Base-by-base conservation (phyloP, 1,284 basidiomycete species). In the Moesziomyces antarcticus region DNA sequence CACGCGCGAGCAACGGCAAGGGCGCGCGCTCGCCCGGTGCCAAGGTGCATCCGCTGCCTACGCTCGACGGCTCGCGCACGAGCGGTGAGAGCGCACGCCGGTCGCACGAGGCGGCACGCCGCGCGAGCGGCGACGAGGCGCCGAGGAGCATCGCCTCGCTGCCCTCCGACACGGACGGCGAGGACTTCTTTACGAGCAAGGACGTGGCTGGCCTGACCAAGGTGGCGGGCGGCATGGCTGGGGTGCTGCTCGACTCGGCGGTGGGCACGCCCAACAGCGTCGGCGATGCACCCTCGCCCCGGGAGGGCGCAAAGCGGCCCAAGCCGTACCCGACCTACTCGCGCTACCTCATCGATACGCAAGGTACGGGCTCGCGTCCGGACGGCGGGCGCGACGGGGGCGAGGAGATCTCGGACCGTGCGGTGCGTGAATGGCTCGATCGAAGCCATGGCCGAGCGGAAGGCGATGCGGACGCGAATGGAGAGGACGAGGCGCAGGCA, bases 241-340 rank as follows among this genome's bases (percentile, higher is more conserved):
- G 47, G 20, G 52, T 49, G 20, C 13, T 59, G 42, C 14, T 52
- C 1, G 60, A 68, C 50, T 60, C 64, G 44, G 61, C 59, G 7
- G 56, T 68, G 3, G 70, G 64, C 5, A 73, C 71, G 30, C 71
- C 71, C 3, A 56, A 57, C 51, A 69, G 57, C 21, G 55, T 61
- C 0, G 57, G 56, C 8, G 60, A 69, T 22, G 52, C 50, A 2
- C 37, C 44, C 18, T 37, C 69, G 37, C 49, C 59, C 8, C 57
- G 59, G 16, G 43, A 27, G 14, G 50, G 22, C 35, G 40, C 10
- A 14, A 1, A 25, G 25, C 24, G 71, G 25, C 71, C 71, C 11
- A 73, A 73, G 13, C 71, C 71, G 5, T 73, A 73, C 30, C 71
- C 71, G 16, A 64, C 65, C 9, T 69, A 68, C 33, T 69, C 65